Evolutionary conservation across 176 grass and related monocot species (phyloP).

Genomic region (Oryza nivara): DNA sequence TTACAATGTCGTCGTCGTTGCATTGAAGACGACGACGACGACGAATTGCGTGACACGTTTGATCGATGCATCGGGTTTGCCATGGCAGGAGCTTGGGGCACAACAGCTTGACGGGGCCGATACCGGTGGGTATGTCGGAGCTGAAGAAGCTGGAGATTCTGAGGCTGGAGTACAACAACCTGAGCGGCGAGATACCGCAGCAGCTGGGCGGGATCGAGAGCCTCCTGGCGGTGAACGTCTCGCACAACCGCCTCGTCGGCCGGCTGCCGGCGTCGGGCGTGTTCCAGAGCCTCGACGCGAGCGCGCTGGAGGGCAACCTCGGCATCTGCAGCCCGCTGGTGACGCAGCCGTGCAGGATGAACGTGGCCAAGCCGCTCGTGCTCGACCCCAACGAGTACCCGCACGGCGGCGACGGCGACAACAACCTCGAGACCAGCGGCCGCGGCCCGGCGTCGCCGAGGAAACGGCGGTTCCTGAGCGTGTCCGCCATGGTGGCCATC

Average conservation of each 20-base stretch:
- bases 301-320: conserved; percentile 84
- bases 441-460: not conserved
- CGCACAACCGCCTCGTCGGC: conserved; percentile 82
- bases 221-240: conserved; percentile 88
- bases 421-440: conserved; percentile 33
- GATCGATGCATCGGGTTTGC: not conserved
- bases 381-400: conserved; percentile 80
- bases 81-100: conserved; percentile 75
- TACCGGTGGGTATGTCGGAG: conserved; percentile 60
- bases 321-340: conserved; percentile 92
- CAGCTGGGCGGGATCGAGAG: conserved; percentile 71
- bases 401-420: conserved; percentile 43
- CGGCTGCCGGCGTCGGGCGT: conserved; percentile 71
- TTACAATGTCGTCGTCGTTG: not conserved
- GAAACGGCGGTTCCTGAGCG: conserved; percentile 66
- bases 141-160: conserved; percentile 92
- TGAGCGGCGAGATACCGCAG: conserved; percentile 88
- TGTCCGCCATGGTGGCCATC: conserved; percentile 86
- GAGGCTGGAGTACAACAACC: conserved; percentile 75
- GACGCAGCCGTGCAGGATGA: conserved; percentile 73
- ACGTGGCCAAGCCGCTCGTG: conserved; percentile 90
- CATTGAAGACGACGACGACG: not conserved
- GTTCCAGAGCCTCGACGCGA: conserved; percentile 90
- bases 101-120: conserved; percentile 70
- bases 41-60: conserved; percentile 1